Base-by-base conservation (phyloP, 208 protist genomes). In the Phytomonas francai region DNA sequence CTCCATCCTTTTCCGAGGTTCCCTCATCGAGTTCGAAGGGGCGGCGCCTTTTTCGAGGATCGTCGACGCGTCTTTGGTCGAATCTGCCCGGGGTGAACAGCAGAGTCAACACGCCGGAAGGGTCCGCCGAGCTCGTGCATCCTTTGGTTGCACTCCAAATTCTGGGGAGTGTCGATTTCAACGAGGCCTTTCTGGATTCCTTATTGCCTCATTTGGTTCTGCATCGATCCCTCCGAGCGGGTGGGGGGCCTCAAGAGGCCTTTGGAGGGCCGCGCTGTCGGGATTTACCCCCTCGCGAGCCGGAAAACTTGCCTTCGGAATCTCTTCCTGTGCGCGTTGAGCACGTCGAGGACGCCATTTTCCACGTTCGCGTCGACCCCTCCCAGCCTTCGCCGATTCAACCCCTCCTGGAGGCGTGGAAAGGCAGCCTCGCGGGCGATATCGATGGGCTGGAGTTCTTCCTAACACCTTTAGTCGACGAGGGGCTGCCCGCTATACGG, bases 401-500 rank as follows among this genome's bases (percentile, higher is more conserved):
- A 49, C 32, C 70, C 6, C 28, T 79, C 33, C 42, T 79, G 25
- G 67, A 70, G 5, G 63, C 63, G n/a, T 80, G 65, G 54, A 39
- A 16, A 2, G 65, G 63, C 51, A 74, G 62, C 63, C 12, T 70
- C 25, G 79, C 71, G 74, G 9, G 34, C 34, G 34, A 39, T 39
- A 3, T 39, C 34, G 74, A 84, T 32, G 79, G 79, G 34, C 65
- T 68, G 19, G 65, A 77, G 69, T 84, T 84, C 39, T 61, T 80
- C 5, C 39, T 84, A 31, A 3, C 74, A 0, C 79, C 79, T 8
- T 67, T 84, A 5, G 28, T 63, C 28, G 75, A 80, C 42, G 36
- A 57, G 32, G 65, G 56, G 51, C 56, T 31, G n/a, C 34, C 61
- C 1, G n/a, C 67, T 16, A 45, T 63, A 5, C 56, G 65, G 28